Evolutionary conservation across 2,329 filamentous ascomycete species (phyloP).

Genomic region (Chaetomium sp.): DNA sequence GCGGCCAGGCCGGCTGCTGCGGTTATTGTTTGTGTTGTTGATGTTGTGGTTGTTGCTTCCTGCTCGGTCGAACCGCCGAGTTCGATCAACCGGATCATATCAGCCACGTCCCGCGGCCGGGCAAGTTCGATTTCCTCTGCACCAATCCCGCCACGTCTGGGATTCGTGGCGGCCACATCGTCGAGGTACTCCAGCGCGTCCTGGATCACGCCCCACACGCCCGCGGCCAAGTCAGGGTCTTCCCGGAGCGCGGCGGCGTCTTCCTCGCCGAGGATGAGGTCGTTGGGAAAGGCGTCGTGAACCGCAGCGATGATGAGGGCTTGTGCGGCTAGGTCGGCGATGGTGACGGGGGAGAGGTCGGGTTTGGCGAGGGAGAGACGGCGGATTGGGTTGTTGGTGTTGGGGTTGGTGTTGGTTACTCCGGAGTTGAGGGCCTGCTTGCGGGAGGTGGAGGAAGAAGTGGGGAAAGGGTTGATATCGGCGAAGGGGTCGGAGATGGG

Average conservation of each 20-base stretch:
- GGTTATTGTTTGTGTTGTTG: no score
- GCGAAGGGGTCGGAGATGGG: not conserved
- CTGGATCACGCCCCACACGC: constrained; percentile 75
- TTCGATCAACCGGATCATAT: constrained; percentile 36
- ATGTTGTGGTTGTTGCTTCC: no score
- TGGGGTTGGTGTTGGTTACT: not conserved
- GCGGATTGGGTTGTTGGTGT: not conserved
- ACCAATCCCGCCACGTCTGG: constrained; percentile 52
- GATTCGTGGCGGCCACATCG: constrained; percentile 30
- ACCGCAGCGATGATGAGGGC: constrained; percentile 91
- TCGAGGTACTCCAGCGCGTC: not conserved
- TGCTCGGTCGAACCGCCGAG: constrained; percentile 1
- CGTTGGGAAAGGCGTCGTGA: constrained; percentile 79
- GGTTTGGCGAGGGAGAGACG: constrained; percentile 54
- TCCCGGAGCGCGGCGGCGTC: constrained; percentile 75
- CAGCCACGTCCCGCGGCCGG: constrained; percentile 49
- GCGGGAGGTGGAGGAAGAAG: not conserved
- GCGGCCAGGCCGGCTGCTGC: not conserved
- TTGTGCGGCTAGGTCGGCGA: constrained; percentile 96
- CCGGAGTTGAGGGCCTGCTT: not conserved
- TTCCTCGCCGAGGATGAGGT: constrained; percentile 92
- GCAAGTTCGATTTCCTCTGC: constrained; percentile 42
- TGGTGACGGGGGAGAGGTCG: constrained; percentile 94
- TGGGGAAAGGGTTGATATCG: not conserved
- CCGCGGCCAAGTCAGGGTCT: constrained; percentile 61